These are phyloP conservation scores for Talaromyces proteolyticus DNA, from an alignment of 495 filamentous ascomycete genomes.

Conservation along the genomic window DNA sequence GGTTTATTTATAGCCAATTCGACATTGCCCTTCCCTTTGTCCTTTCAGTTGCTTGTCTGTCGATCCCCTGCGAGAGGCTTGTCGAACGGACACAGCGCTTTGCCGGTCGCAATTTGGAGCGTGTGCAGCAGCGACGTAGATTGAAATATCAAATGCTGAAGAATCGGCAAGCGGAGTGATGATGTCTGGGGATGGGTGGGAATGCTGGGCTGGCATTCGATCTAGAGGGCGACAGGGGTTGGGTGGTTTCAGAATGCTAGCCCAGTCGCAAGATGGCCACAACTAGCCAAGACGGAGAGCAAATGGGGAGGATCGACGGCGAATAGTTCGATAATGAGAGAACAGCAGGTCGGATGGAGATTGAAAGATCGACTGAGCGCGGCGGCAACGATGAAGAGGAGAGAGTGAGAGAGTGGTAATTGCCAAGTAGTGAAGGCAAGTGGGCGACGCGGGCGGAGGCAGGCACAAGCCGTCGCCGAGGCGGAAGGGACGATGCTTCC, in stretches of 20 bases:
- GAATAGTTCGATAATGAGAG: conserved; percentile 2
- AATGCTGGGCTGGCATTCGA: not conserved
- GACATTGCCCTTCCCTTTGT: not conserved
- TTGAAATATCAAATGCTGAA: not conserved
- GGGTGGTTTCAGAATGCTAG: conserved; percentile 7
- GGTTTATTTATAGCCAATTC: not conserved
- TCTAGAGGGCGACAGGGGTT: not conserved
- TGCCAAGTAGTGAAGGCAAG: not conserved
- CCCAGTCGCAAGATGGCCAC: not conserved
- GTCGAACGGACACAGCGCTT: not conserved
- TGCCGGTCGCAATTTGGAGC: not conserved
- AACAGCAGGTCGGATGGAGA: not conserved
- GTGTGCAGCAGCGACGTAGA: no score
- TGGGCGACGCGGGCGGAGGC: not conserved
- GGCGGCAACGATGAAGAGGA: not conserved
- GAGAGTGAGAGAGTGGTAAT: not conserved
- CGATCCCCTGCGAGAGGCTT: not conserved
- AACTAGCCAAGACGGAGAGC: not conserved
- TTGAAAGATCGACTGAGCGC: not conserved
- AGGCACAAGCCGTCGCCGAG: conserved; percentile 1
- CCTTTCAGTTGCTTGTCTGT: not conserved
- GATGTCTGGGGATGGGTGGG: not conserved
- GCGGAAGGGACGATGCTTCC: no score
- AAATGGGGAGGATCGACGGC: not conserved
- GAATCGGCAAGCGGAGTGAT: not conserved